A percentile compares a stretch with the other conserved stretches of the same genome.
These are phyloP conservation scores for Aureobasidium sp. DNA, from an alignment of 2,329 filamentous ascomycete genomes.

Conservation along the genomic window DNA sequence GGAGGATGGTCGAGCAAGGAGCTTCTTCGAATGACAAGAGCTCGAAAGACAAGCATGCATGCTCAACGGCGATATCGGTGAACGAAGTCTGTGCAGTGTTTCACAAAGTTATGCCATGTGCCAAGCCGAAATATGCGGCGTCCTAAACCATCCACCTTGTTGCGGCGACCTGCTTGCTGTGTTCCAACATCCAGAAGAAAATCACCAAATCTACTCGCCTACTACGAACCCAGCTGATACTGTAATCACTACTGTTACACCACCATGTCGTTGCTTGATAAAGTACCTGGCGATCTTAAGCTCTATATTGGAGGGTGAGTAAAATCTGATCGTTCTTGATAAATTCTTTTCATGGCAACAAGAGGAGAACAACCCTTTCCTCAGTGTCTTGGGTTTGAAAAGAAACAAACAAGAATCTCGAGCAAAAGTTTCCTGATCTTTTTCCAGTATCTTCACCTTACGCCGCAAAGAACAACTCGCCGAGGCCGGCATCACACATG, in stretches of 20 bases:
- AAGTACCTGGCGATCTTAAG: constrained; percentile 58
- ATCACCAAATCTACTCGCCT: background rate
- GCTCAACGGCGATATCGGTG: background rate
- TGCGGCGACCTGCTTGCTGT: background rate
- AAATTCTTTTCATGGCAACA: background rate
- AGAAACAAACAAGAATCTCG: background rate
- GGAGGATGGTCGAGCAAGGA: background rate
- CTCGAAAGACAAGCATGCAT: background rate
- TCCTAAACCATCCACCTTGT: background rate
- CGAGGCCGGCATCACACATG: constrained; percentile 72
- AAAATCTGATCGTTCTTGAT: constrained; percentile 15
- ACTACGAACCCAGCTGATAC: background rate
- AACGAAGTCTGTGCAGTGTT: background rate
- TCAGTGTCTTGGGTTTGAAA: background rate
- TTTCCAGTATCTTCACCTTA: constrained; percentile 64
- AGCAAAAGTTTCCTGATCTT: background rate
- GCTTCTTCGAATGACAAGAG: background rate
- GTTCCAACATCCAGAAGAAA: background rate
- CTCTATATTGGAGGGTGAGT: constrained; percentile 73
- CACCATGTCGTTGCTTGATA: constrained; percentile 52
- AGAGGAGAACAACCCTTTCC: background rate
- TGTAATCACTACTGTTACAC: background rate
- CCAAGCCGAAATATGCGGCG: background rate
- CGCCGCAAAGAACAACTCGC: constrained; percentile 61
- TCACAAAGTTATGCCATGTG: background rate